These are phyloP conservation scores for Verticillium dahliae DNA, from an alignment of 2,329 filamentous ascomycete genomes.

Conservation along the genomic window DNA sequence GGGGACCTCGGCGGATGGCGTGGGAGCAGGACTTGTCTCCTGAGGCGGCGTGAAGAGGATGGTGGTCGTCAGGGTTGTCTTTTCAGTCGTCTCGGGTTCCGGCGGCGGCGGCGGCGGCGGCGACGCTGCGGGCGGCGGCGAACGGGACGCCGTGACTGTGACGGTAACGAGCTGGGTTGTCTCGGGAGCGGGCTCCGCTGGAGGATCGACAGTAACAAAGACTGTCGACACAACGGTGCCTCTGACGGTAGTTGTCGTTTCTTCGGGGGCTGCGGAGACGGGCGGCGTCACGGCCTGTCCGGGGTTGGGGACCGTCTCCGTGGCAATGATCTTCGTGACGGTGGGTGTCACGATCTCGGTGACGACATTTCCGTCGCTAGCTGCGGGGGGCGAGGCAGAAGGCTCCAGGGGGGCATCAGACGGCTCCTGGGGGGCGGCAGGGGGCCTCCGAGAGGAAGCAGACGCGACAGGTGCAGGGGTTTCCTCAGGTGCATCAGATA, in stretches of 20 bases:
- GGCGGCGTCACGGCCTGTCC: neutral
- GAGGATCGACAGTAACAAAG: constrained; percentile 2
- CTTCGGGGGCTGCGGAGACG: neutral
- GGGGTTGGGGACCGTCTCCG: constrained; percentile 6
- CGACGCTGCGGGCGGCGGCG: neutral
- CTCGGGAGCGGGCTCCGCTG: neutral
- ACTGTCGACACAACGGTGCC: constrained; percentile 7
- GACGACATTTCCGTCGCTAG: neutral
- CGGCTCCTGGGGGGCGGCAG: neutral
- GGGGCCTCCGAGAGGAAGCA: neutral
- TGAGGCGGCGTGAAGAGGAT: neutral
- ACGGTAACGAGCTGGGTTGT: constrained; percentile 1
- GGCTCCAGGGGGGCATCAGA: neutral
- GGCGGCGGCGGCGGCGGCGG: neutral
- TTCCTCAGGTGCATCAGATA: constrained; percentile 6
- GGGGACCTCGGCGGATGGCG: neutral
- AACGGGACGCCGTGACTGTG: neutral
- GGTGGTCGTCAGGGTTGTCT: neutral
- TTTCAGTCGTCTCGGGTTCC: neutral
- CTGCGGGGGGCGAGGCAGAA: neutral
- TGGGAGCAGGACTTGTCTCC: neutral
- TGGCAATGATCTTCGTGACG: constrained; percentile 6
- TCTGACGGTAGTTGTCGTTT: constrained; percentile 5
- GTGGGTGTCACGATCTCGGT: constrained; percentile 7
- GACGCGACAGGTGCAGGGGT: constrained; percentile 3